Conservation (phyloP, 179 eudicot genomes). For the Carnegiea gigantea region DNA sequence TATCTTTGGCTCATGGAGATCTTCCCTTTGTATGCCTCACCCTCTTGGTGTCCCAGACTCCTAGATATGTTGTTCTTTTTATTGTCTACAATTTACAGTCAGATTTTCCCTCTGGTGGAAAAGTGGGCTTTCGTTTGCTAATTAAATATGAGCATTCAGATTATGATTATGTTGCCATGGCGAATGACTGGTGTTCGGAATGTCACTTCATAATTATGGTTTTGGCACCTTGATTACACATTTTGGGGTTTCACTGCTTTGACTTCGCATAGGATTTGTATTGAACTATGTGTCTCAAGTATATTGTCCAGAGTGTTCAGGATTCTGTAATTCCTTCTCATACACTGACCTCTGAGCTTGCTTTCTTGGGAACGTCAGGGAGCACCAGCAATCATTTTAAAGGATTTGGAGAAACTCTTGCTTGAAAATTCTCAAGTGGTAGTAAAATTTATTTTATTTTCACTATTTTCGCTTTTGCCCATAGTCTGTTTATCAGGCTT, state of each 20-base stretch:
- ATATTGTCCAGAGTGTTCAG: neutral
- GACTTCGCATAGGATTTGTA: neutral
- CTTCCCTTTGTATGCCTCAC: neutral
- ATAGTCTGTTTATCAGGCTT: conserved; percentile 1
- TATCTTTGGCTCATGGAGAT: neutral
- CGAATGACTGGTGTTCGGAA: too few species aligned
- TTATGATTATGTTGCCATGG: neutral
- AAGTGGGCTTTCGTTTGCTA: neutral
- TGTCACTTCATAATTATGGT: neutral
- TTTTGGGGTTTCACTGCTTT: conserved; percentile 8
- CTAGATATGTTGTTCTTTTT: neutral
- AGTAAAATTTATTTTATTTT: conserved; percentile 19
- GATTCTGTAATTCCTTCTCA: neutral
- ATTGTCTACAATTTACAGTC: neutral
- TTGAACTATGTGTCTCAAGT: conserved; percentile 1
- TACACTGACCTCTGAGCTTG: conserved; percentile 3
- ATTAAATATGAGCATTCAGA: neutral
- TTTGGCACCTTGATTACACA: neutral
- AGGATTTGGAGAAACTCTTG: conserved; percentile 76
- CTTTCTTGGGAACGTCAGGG: conserved; percentile 42
- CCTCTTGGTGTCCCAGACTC: neutral
- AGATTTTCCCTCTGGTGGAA: neutral
- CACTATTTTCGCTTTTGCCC: neutral
- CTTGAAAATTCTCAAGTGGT: conserved; percentile 86
- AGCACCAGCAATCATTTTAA: conserved; percentile 63